Evolutionary conservation across 345 rosid species (phyloP), one percentile per base, ranked within the genome.

Genomic region (Raphanus raphanistrum): DNA sequence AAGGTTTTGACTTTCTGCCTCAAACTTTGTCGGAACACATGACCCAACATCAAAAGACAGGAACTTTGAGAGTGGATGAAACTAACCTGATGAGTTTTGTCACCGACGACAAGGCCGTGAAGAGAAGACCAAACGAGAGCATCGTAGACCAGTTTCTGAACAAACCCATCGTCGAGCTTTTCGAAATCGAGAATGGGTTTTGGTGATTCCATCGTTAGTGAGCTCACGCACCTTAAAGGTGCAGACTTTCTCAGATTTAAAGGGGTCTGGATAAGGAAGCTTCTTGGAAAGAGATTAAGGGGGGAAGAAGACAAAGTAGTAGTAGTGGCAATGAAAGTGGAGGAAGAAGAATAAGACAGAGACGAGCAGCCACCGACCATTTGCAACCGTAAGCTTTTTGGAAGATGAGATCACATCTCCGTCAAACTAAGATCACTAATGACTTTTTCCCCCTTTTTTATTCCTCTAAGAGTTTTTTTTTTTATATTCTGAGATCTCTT

Each of bases 71-170:
- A 29, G 26, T 28, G 4, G 31, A 28, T 2, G 10, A n/a, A 48
- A 63, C 68, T 10, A 15, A 91, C 99, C 90, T 89, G 84, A 72
- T 80, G 77, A 80, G 71, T 83, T 77, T 81, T 88, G 85, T 96
- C 97, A 60, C 96, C 99, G 29, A 90, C 96, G 73, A 95, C 87
- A 79, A 96, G 93, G 6, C 99, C 99, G 66, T 90, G 90, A 80
- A 93, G 97, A 72, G 99, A 91, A 81, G 89, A 76, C 99, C 99
- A 93, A 63, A 96, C 99, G 70, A 95, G 97, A 82, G 96, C 93
- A 85, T 96, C 99, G 63, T 82, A 88, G 52, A 84, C 90, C 85
- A 96, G 75, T 77, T 88, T 85, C 54, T 87, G 86, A 75, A 93
- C 70, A 92, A 91, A 84, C 12, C 75, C 84, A 16, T 88, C 87